Evolutionary conservation across 2,329 filamentous ascomycete species (phyloP).

Genomic region (Boeremia exigua): DNA sequence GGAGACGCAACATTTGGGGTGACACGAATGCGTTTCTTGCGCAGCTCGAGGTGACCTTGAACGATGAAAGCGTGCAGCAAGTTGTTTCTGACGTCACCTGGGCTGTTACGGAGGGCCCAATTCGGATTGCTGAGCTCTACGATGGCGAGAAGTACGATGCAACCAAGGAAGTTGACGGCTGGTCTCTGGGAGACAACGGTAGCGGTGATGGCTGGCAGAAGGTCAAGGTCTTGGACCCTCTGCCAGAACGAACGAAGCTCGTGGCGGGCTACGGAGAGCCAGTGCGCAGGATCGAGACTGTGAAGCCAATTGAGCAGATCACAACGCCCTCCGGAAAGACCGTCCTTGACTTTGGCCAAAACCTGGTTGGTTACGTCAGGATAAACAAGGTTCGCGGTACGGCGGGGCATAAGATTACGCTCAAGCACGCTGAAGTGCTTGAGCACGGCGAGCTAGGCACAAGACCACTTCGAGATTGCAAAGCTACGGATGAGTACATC

Average conservation of each 20-base stretch:
- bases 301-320: not conserved
- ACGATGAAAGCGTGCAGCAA: not conserved
- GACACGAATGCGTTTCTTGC: not conserved
- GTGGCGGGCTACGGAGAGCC: not conserved
- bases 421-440: constrained; percentile 4
- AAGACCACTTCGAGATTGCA: not conserved
- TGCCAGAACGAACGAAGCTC: not conserved
- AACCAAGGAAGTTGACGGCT: constrained; percentile 36
- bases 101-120: not conserved
- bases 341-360: constrained; percentile 6
- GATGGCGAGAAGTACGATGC: constrained; percentile 61
- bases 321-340: not conserved
- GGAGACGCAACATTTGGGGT: constrained; percentile 7
- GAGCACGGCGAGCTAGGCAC: not conserved
- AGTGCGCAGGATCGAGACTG: not conserved
- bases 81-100: not conserved
- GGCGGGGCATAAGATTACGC: not conserved
- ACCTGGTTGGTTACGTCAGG: constrained; percentile 3
- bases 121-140: constrained; percentile 53
- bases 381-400: not conserved
- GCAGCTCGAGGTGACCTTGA: not conserved
- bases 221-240: not conserved
- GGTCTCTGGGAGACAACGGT: not conserved
- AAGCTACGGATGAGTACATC: constrained; percentile 1
- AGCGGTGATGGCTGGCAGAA: not conserved